Percentiles rank a stretch among this genome's conserved stretches.
Conservation (phyloP, 257 asterid species). For the Salvia miltiorrhiza region DNA sequence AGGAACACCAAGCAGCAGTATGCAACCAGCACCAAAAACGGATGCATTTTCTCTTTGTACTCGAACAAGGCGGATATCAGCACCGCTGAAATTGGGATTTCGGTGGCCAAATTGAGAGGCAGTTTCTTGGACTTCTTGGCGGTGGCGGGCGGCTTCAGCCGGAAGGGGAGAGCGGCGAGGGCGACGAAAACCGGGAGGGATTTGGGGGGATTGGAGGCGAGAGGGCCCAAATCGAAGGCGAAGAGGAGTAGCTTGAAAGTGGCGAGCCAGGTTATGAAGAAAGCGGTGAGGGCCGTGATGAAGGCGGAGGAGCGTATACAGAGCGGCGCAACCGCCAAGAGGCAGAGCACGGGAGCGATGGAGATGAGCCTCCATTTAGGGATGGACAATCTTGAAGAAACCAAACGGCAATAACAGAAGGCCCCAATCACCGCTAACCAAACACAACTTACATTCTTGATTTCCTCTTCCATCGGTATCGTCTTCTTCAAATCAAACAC, state of each 20-base stretch:
- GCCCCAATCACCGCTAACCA: conserved; percentile 27
- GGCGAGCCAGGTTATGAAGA: conserved; percentile 58
- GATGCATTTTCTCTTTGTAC: conserved; percentile 10
- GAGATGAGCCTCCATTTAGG: conserved; percentile 45
- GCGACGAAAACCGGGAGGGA: conserved; percentile 43
- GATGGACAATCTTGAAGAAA: conserved; percentile 36
- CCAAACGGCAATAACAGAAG: conserved; percentile 38
- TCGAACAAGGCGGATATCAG: conserved; percentile 5
- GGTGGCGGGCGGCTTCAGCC: conserved; percentile 13
- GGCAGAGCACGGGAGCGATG: conserved; percentile 41
- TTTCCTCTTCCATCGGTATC: conserved; percentile 36
- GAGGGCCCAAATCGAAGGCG: conserved; percentile 58
- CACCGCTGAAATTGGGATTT: conserved; percentile 23
- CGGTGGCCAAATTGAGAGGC: conserved; percentile 34
- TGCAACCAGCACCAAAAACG: not conserved
- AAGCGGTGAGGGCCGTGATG: conserved; percentile 32
- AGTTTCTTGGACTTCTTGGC: conserved; percentile 13
- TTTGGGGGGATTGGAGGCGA: conserved; percentile 24
- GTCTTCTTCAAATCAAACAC: too few relatives aligned
- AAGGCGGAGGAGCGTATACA: conserved; percentile 32
- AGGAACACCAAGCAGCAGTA: conserved; percentile 38
- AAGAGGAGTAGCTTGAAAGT: conserved; percentile 54
- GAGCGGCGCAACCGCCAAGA: conserved; percentile 45
- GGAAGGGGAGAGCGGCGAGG: conserved; percentile 50
- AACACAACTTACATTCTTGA: conserved; percentile 26